These are phyloP conservation scores for Fraxinus americana DNA, from an alignment of 257 asterid species.

Conservation along the genomic window DNA sequence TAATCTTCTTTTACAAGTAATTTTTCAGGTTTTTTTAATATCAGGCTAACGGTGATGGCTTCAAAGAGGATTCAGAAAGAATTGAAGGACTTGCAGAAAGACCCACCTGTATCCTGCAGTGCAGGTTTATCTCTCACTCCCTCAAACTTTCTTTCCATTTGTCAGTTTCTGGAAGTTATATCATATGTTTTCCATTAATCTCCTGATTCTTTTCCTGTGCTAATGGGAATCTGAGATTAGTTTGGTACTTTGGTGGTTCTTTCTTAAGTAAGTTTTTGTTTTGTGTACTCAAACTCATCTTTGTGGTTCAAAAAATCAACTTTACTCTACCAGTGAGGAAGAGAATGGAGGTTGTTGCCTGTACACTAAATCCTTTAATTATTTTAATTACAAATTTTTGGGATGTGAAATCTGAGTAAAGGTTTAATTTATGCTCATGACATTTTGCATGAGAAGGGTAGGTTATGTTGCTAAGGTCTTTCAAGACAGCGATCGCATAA, in stretches of 20 bases:
- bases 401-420: constrained; percentile 1
- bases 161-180: neutral
- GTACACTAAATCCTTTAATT: neutral
- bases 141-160: neutral
- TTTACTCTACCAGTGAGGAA: neutral
- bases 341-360: neutral
- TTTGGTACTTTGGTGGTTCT: neutral
- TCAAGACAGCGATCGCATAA: neutral
- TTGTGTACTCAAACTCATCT: neutral
- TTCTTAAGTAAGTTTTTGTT: neutral
- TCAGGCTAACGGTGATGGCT: constrained; percentile 42
- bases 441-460: neutral
- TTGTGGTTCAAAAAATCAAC: neutral
- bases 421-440: neutral
- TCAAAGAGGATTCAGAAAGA: constrained; percentile 67
- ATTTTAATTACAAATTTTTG: neutral
- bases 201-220: neutral
- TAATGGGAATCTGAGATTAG: neutral
- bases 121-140: constrained; percentile 42
- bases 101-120: constrained; percentile 68
- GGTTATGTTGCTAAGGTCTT: neutral
- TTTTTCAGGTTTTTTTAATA: neutral
- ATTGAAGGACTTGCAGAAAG: constrained; percentile 61
- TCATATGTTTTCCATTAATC: neutral
- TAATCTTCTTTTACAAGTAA: neutral